Base-by-base conservation (phyloP, 805 yeast genomes). In the Ogataea saltuana region DNA sequence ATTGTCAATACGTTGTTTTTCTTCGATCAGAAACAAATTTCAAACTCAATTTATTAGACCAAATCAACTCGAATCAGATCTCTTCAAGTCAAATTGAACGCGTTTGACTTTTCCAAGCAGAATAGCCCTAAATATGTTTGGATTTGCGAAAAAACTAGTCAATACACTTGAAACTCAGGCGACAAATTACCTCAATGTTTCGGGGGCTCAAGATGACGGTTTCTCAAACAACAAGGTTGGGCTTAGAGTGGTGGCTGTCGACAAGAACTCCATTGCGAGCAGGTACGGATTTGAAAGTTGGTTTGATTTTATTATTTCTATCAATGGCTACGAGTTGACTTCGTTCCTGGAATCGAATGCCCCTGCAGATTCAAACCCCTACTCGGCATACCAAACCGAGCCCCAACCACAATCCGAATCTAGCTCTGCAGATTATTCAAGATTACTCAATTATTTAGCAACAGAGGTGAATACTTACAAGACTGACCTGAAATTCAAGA, bases 231-330 rank as follows among this genome's bases (percentile, higher is more conserved):
- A 57, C 9, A 58, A 64, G 7, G 55, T 65, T 33, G 93, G 90
- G 0, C 70, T 85, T 39, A 70, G 90, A 28, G 76, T 85, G 2
- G 55, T 85, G 1, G 66, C 70, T 20, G 78, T 78, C 2, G 68
- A 65, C 27, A 60, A 64, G 23, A 66, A 63, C 41, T 76, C 85
- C 0, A 64, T 67, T 11, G 83, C 76, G 12, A 62, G 65, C 6
- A 70, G 65, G 21, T 67, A 71, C 18, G 86, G 85, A 3, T 61
- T 93, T 21, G 95, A 89, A 63, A 73, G 93, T 8, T 85, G 88
- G 79, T 93, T 91, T 58, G 99, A 91, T 61, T 91, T 75, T 60
- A 79, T 91, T 26, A 74, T 88, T n/a, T 84, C 85, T 1, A 69
- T 89, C 44, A 87, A 91, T 54, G 88, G 86, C 33, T 83, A 77